These are phyloP conservation scores for Aspergillus hortae DNA, from an alignment of 2,329 filamentous ascomycete genomes.

Conservation along the genomic window DNA sequence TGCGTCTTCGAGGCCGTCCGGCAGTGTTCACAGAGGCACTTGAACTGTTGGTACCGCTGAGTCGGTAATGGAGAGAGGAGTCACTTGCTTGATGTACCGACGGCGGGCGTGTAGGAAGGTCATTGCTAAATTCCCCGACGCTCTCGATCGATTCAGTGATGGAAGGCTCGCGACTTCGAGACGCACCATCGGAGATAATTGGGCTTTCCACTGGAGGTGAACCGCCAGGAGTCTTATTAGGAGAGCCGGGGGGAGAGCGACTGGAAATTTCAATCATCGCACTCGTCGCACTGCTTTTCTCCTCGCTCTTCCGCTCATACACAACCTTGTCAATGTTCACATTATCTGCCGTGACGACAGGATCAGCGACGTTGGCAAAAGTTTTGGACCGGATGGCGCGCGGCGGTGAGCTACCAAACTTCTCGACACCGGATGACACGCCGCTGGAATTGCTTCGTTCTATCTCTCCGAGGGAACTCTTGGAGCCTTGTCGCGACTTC, in stretches of 20 bases:
- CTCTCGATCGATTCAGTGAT: slow-evolving; percentile 45
- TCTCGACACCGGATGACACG: slow-evolving; percentile 30
- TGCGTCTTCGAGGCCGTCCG: slow-evolving; percentile 22
- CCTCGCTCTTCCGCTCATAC: slow-evolving; percentile 52
- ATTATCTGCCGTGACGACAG: slow-evolving; percentile 64
- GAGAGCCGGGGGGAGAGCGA: slow-evolving; percentile 56
- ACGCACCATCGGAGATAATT: slow-evolving; percentile 33
- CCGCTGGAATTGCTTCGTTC: slow-evolving; percentile 18
- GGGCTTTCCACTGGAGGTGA: slow-evolving; percentile 39
- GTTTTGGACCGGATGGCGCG: slow-evolving; percentile 59
- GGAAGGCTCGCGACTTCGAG: slow-evolving; percentile 47
- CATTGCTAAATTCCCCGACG: slow-evolving; percentile 14
- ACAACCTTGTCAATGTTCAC: slow-evolving; percentile 64
- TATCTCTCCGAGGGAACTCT: slow-evolving; percentile 20
- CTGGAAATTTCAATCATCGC: slow-evolving; percentile 67
- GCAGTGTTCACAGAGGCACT: slow-evolving; percentile 25
- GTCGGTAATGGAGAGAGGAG: slow-evolving; percentile 20
- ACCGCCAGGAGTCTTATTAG: slow-evolving; percentile 45
- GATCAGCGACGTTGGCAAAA: slow-evolving; percentile 60
- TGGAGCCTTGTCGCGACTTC: slow-evolving; percentile 28
- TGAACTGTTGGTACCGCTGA: slow-evolving; percentile 19
- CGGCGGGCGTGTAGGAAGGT: slow-evolving; percentile 24
- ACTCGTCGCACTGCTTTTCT: slow-evolving; percentile 58
- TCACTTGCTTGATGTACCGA: slow-evolving; percentile 24
- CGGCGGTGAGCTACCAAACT: slow-evolving; percentile 44